Evolutionary conservation across 805 yeast genomes (phyloP), one percentile per base, ranked within the genome.

Genomic region (Kregervanrija pseudodelftensis): DNA sequence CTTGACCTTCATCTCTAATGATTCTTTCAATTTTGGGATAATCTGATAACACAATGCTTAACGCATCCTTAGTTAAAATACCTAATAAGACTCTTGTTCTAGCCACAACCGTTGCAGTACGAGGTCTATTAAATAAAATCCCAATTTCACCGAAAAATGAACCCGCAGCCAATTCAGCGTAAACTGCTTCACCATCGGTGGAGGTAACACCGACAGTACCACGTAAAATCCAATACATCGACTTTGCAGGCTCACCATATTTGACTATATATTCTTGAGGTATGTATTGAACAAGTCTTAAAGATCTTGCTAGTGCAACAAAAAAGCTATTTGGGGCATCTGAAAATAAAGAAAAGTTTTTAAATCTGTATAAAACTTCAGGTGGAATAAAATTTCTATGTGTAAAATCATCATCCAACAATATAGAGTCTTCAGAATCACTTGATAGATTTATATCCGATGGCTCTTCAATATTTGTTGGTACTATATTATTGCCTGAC

Each of bases 61-160:
- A 68, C 10, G 79, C 74, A 45, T 80, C 85, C 12, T 79, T 76
- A 0, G 88, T 82, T 37, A 84, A 65, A 1, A 82, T 83, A 2
- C 87, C 89, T 5, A 81, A 67, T 41, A 85, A 61, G 1, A 85
- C 87, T 51, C 72, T 75, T 0, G 85, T 74, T 48, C 82, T 64
- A 3, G 90, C 83, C 16, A 83, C 77, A 11, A 84, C 89, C 2
- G 89, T 82, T 0, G 91, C 91, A 0, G 90, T 83, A 52, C 91
- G 67, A 14, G 90, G 89, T 41, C 90, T 66, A 58, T 81, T 80
- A 64, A 80, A 83, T 30, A 84, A 63, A 37, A 84, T 82, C 8
- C 91, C 91, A 44, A 84, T 83, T 56, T 85, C 91, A 11, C 93
- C 93, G 58, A 84, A 85, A 50, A 80, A 82, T 15, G 81, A 71